phyloP scores from a whole-genome alignment of 2,329 filamentous ascomycete genomes.

The Cladorrhinum sp. region DNA sequence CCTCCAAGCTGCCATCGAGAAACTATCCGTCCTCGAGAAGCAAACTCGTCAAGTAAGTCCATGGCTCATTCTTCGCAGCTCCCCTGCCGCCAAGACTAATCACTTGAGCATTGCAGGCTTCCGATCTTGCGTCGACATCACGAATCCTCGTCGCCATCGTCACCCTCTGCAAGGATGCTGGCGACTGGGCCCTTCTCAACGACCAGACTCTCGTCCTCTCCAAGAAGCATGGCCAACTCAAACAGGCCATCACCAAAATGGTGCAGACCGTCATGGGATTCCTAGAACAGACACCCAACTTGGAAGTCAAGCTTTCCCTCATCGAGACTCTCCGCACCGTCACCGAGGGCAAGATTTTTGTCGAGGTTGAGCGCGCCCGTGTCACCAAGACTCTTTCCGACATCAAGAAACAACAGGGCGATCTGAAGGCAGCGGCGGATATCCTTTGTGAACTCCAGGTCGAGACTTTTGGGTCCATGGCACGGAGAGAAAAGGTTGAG shows the following conservation, averaged over 20 bases:
- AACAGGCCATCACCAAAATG: conserved; percentile 98
- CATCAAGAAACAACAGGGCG: conserved; percentile 95
- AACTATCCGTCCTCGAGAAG: conserved; percentile 88
- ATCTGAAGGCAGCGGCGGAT: conserved; percentile 84
- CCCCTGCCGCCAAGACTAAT: conserved; percentile 6
- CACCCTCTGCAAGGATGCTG: conserved; percentile 87
- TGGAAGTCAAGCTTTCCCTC: conserved; percentile 85
- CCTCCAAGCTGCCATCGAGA: conserved; percentile 85
- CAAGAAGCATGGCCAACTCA: conserved; percentile 99
- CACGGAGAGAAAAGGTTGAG: conserved; percentile 93
- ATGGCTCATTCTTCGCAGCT: conserved; percentile 10
- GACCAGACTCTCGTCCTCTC: conserved; percentile 94
- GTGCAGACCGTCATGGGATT: conserved; percentile 94
- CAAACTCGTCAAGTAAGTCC: conserved; percentile 83
- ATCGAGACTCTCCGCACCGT: conserved; percentile 96
- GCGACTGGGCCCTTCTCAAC: conserved; percentile 92
- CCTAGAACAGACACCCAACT: conserved; percentile 76
- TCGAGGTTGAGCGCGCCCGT: conserved; percentile 95
- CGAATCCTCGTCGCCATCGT: conserved; percentile 83
- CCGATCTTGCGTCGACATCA: conserved; percentile 92
- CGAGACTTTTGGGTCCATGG: conserved; percentile 98
- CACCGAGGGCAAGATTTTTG: conserved; percentile 99
- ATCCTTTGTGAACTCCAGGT: conserved; percentile 97
- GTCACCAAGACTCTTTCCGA: conserved; percentile 93
- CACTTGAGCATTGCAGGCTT: conserved; percentile 57